Percentiles rank a stretch among this genome's conserved stretches.
Evolutionary conservation across 108 stramenopile genomes (phyloP).

Genomic region (Cafeteria roenbergensis): DNA sequence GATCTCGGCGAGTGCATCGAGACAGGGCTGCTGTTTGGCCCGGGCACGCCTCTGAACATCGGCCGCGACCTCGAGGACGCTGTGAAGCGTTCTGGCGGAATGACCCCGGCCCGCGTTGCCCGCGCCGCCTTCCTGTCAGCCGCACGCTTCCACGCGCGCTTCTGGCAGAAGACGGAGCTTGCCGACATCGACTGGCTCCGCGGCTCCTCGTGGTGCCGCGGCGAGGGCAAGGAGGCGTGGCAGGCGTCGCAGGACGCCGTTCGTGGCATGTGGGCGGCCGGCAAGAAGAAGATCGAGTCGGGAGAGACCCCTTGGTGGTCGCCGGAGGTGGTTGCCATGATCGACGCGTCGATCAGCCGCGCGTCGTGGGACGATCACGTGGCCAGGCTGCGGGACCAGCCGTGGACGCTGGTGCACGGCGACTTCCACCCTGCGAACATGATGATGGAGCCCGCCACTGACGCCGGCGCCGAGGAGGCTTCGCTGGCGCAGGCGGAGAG

Average conservation of each 20-base stretch:
- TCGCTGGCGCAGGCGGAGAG: neutral
- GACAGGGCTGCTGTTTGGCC: neutral
- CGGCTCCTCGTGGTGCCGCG: neutral
- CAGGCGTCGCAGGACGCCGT: neutral
- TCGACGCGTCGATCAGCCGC: neutral
- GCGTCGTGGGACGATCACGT: neutral
- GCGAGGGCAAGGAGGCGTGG: neutral
- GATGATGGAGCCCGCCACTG: neutral
- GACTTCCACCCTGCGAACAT: conserved; percentile 24
- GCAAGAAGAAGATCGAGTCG: neutral
- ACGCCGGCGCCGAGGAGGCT: neutral
- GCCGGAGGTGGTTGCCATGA: neutral
- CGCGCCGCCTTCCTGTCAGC: neutral
- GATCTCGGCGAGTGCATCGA: neutral
- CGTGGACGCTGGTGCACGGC: conserved; percentile 25
- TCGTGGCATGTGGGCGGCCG: neutral
- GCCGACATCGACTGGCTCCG: neutral
- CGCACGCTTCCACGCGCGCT: neutral
- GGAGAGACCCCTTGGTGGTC: neutral
- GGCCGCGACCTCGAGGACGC: neutral
- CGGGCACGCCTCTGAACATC: neutral
- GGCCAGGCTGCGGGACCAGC: neutral
- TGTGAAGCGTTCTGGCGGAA: neutral
- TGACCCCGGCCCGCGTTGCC: neutral
- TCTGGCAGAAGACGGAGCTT: neutral